phyloP scores from a whole-genome alignment of 1,284 basidiomycete species.

The Cutaneotrichosporon sp. region DNA sequence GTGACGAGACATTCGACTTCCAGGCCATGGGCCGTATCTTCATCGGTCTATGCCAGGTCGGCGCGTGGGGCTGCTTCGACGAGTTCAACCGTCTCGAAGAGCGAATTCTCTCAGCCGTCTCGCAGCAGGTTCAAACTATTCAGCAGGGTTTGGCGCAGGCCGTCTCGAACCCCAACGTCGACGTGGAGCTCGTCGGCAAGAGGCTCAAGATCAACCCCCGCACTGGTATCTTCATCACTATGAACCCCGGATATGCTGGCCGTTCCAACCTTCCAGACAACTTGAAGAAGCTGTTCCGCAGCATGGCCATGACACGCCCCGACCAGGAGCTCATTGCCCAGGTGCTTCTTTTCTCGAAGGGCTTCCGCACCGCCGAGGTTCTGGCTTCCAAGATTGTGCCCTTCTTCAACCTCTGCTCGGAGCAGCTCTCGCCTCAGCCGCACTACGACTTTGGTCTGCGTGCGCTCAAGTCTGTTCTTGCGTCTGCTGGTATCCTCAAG shows the following conservation, averaged over 20 bases:
- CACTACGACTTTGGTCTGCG: slow-evolving; percentile 99
- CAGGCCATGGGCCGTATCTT: slow-evolving; percentile 99
- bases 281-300: slow-evolving; percentile 60
- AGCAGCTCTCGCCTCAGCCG: slow-evolving; percentile 93
- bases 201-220: slow-evolving; percentile 87
- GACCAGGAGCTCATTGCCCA: slow-evolving; percentile 98
- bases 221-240: slow-evolving; percentile 97
- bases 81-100: slow-evolving; percentile 98
- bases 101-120: slow-evolving; percentile 94
- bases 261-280: slow-evolving; percentile 96
- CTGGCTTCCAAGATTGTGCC: slow-evolving; percentile 97
- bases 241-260: slow-evolving; percentile 94
- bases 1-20: slow-evolving; percentile 99
- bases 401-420: slow-evolving; percentile 97
- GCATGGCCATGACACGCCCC: slow-evolving; percentile 98
- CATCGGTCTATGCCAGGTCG: slow-evolving; percentile 96
- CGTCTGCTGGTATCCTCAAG: slow-evolving; percentile 96
- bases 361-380: slow-evolving; percentile 93
- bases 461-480: slow-evolving; percentile 92
- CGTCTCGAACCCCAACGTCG: slow-evolving; percentile 72
- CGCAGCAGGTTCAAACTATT: slow-evolving; percentile 97
- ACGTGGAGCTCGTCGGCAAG: slow-evolving; percentile 96
- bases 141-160: slow-evolving; percentile 86
- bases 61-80: slow-evolving; percentile 98
- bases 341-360: slow-evolving; percentile 99